phyloP scores from a whole-genome alignment of 2,329 filamentous ascomycete species.

The Aspergillus sp. region DNA sequence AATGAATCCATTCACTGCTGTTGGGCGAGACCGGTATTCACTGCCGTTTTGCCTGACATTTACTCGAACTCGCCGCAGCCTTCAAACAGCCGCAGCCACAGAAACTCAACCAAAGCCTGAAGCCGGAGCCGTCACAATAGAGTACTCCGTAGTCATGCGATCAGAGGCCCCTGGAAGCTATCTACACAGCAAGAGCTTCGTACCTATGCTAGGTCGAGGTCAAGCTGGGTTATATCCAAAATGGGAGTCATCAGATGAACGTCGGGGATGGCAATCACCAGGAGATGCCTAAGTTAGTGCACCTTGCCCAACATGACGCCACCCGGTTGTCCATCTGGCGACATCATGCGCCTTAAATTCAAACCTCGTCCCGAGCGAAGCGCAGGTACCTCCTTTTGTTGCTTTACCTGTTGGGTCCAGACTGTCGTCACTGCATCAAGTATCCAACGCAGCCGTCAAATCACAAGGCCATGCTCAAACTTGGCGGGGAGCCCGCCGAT shows the following conservation, averaged over 20 bases:
- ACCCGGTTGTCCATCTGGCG: constrained; percentile 11
- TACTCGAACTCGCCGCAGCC: neutral
- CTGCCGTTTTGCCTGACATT: neutral
- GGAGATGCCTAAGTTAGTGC: neutral
- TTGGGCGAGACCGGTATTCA: neutral
- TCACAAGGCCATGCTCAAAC: constrained; percentile 1
- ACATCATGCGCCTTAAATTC: constrained; percentile 13
- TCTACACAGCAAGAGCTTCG: neutral
- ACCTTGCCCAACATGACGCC: constrained; percentile 9
- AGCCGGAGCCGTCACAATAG: too few relatives aligned
- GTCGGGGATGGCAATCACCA: neutral
- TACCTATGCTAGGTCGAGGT: neutral
- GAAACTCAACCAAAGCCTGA: neutral
- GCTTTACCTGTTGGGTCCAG: neutral
- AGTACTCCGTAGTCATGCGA: neutral
- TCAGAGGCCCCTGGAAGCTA: neutral
- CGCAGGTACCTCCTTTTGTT: neutral
- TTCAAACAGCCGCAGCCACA: neutral
- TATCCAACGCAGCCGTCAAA: neutral
- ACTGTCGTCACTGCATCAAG: neutral
- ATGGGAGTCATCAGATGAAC: constrained; percentile 12
- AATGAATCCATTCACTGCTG: neutral
- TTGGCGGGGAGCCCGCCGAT: constrained; percentile 10
- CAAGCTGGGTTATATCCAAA: neutral
- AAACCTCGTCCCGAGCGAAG: neutral